Percentiles rank a stretch among this genome's conserved stretches.
phyloP scores from a whole-genome alignment of 345 rosid species.

The Salix viminalis region DNA sequence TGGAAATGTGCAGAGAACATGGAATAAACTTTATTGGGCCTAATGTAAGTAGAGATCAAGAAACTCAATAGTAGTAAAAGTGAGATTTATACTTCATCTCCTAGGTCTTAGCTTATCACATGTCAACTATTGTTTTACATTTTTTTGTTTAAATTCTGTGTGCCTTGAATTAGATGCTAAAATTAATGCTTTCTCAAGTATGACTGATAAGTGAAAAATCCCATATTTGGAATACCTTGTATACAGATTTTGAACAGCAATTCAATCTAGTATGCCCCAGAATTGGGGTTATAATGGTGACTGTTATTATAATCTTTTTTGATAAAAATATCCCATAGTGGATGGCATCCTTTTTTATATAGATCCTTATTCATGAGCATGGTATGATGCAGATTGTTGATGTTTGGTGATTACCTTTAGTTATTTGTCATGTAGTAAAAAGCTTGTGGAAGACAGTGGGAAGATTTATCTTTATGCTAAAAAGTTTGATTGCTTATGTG shows the following conservation, averaged over 20 bases:
- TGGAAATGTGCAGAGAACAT: constrained; percentile 95
- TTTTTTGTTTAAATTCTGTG: background rate
- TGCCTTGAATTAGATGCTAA: background rate
- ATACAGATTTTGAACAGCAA: background rate
- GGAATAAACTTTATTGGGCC: constrained; percentile 97
- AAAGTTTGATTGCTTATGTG: background rate
- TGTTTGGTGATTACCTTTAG: background rate
- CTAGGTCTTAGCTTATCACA: background rate
- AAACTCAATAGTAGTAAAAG: background rate
- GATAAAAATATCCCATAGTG: background rate
- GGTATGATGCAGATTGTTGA: background rate
- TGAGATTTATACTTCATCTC: background rate
- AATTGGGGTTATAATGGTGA: background rate
- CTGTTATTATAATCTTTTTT: background rate
- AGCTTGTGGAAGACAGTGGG: background rate
- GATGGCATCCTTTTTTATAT: background rate
- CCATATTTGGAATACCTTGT: background rate
- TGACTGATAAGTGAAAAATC: background rate
- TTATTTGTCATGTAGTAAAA: background rate
- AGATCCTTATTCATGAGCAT: background rate
- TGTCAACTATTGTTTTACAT: background rate
- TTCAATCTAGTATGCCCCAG: background rate
- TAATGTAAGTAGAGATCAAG: constrained; percentile 48
- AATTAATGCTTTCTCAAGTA: background rate
- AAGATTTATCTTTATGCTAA: background rate